These are phyloP conservation scores for Euphorbia celastroides DNA, from an alignment of 441 rosid genomes.

Conservation along the genomic window DNA sequence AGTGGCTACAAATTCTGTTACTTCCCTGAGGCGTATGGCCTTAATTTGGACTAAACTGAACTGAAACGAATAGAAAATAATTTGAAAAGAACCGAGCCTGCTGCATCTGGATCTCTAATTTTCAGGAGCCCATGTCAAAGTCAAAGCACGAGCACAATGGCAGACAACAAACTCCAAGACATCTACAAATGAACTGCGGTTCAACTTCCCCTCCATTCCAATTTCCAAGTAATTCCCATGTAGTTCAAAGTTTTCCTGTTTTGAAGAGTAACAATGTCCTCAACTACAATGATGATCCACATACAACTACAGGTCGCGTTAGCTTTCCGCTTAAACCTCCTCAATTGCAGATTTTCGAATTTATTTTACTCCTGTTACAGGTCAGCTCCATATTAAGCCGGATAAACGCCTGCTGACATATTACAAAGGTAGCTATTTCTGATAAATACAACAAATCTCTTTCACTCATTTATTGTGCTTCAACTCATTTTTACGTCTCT, in stretches of 20 bases:
- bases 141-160: conserved; percentile 20
- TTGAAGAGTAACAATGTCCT: conserved; percentile 12
- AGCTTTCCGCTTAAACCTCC: conserved; percentile 6
- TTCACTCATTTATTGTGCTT: not conserved
- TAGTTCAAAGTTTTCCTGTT: conserved; percentile 9
- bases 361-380: conserved; percentile 23
- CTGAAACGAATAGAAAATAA: not conserved
- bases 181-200: conserved; percentile 24
- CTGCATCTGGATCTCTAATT: conserved; percentile 15
- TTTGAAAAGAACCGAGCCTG: not conserved
- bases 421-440: conserved; percentile 42
- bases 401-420: conserved; percentile 41
- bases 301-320: conserved; percentile 21
- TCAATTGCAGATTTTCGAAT: conserved; percentile 2
- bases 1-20: not conserved
- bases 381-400: conserved; percentile 25
- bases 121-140: conserved; percentile 24
- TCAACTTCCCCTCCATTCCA: conserved; percentile 19
- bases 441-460: not conserved
- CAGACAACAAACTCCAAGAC: conserved; percentile 17
- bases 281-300: conserved; percentile 16
- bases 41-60: too few species aligned
- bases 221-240: not conserved
- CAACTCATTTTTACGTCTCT: not conserved
- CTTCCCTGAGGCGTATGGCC: not conserved